These are phyloP conservation scores for Hippophae tibetana DNA, from an alignment of 306 rosid species.

Conservation along the genomic window DNA sequence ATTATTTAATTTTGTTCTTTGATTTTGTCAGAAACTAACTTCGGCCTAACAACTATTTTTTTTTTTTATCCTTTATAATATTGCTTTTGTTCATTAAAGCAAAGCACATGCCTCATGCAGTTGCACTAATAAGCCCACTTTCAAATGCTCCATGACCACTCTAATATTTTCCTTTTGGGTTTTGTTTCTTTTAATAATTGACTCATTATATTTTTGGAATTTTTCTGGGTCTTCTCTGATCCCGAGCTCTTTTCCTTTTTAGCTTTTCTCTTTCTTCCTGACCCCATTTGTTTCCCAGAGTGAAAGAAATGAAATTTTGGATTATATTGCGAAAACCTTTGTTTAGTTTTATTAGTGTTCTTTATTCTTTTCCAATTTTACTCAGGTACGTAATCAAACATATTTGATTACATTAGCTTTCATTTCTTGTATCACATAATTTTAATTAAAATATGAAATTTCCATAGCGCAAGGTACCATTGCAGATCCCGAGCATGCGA, in stretches of 20 bases:
- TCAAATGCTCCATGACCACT: constrained; percentile 22
- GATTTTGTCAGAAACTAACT: constrained; percentile 14
- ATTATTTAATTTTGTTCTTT: background rate
- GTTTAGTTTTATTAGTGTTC: background rate
- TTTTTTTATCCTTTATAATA: constrained; percentile 13
- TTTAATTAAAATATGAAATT: no score
- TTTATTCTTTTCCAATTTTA: background rate
- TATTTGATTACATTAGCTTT: no score
- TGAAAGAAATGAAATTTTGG: background rate
- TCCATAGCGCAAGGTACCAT: background rate
- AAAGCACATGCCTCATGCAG: constrained; percentile 19
- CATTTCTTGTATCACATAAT: no score
- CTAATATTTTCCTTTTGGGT: constrained; percentile 30
- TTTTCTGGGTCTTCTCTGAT: constrained; percentile 59
- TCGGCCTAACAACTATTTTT: constrained; percentile 11
- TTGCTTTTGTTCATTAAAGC: constrained; percentile 36
- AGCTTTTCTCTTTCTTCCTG: constrained; percentile 36
- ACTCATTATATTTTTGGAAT: constrained; percentile 25
- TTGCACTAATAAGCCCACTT: constrained; percentile 30
- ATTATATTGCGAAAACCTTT: background rate
- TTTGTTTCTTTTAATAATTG: constrained; percentile 43
- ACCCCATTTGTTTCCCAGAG: constrained; percentile 33
- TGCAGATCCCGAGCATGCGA: no score
- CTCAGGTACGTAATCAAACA: background rate
- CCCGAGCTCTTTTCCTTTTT: constrained; percentile 52